Evolutionary conservation across 148 eudicot species (phyloP), one percentile per base, ranked within the genome.

Genomic region (Chenopodium quinoa): DNA sequence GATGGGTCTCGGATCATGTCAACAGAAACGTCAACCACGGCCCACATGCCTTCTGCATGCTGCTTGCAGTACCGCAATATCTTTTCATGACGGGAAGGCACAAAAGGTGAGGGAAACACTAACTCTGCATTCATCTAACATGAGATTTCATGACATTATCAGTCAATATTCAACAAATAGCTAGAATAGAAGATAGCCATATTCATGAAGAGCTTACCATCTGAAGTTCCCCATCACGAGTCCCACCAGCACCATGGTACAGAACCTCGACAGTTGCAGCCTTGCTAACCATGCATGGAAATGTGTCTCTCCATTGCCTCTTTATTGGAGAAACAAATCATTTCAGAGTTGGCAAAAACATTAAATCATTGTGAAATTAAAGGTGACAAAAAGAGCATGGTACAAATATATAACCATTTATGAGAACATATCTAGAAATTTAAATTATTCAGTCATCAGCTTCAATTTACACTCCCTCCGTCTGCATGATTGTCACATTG

Each of bases 31-130:
- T 95, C 98, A 56, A 93, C 98, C 63, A 95, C 84, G 14, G 85
- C 92, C 98, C 98, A 93, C 82, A 85, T 72, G 62, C 94, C 92
- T 64, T 90, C 88, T 2, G 85, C 81, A 54, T 87, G 94, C 79
- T 93, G 90, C 88, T 90, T 91, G 84, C 94, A 87, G 86, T 78
- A 92, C 58, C 98, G 89, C 27, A 95, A 67, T 81, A 95, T 88
- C 80, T 86, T 91, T 85, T 88, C 84, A 62, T 84, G 91, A n/a
- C 97, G 90, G 25, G 88, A 79, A 32, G 97, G 93, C 72, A 95
- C 89, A 80, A 92, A 80, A 10, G 94, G 90, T 1, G 94, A 93
- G 44, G 92, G 90, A 71, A 87, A 83, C 75, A 90, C 72, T 58
- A 80, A 77, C 82, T 85, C 88, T 16, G 89, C 88, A 67, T 79